Conservation (phyloP, 768 basidiomycete genomes). For the Kwoniella sp. region DNA sequence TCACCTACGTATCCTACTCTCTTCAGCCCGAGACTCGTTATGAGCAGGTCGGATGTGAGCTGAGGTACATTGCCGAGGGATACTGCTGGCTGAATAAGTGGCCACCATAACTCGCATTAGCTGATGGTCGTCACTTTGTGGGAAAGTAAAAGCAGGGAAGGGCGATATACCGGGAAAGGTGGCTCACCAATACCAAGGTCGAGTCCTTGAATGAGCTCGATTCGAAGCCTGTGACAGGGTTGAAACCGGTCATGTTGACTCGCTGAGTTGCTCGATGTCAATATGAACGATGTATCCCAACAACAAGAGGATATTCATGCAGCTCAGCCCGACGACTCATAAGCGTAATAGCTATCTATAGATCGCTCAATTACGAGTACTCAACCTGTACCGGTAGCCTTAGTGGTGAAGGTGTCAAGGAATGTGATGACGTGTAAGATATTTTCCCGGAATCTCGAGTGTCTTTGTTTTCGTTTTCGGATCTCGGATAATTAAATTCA, state of each 20-base stretch:
- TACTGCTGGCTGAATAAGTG: constrained; percentile 17
- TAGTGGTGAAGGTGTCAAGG: background rate
- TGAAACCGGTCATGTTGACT: constrained; percentile 34
- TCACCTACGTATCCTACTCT: constrained; percentile 69
- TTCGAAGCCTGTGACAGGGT: constrained; percentile 22
- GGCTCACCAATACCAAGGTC: constrained; percentile 23
- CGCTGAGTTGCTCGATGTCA: too few relatives aligned
- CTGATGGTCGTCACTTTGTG: too few relatives aligned
- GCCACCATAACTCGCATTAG: background rate
- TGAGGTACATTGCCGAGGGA: constrained; percentile 57
- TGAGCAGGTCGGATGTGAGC: constrained; percentile 72
- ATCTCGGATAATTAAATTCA: too few relatives aligned
- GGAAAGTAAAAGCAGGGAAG: too few relatives aligned
- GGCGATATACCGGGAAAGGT: too few relatives aligned
- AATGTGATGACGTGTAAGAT: constrained; percentile 28
- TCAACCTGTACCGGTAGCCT: too few relatives aligned
- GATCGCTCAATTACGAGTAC: too few relatives aligned
- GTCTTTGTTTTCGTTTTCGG: constrained; percentile 3
- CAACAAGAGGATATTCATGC: too few relatives aligned
- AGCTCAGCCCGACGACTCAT: background rate
- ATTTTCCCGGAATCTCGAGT: background rate
- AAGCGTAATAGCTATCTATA: background rate
- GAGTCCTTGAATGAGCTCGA: background rate
- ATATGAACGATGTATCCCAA: too few relatives aligned
- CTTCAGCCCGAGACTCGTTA: constrained; percentile 66